Evolutionary conservation across 2,329 filamentous ascomycete species (phyloP), one percentile per base, ranked within the genome.

Genomic region (Blumeria hordei): DNA sequence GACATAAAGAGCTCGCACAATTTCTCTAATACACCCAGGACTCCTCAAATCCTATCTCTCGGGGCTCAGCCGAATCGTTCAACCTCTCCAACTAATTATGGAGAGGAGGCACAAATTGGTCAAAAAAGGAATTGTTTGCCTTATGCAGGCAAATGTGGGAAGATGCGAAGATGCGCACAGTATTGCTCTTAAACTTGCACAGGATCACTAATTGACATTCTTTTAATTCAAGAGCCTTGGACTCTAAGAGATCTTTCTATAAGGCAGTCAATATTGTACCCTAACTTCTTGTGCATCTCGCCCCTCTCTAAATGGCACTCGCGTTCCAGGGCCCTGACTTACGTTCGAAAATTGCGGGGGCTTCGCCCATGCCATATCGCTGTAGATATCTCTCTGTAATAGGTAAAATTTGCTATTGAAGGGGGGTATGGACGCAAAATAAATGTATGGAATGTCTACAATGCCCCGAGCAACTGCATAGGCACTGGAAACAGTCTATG

Each of bases 101-200:
- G 11, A 4, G 8, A 45, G 41, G n/a, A 45, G 41, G n/a, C 41
- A 45, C 8, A 45, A 45, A 45, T 45, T 9, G 9, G 3, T n/a
- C 18, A 47, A 45, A 45, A 45, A 45, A 50, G 3, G 6, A 33
- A 3, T 10, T 21, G 11, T 50, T 6, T 6, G 51, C 14, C 41
- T 53, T 32, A 32, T 53, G 51, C 51, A 53, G 16, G 36, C 21
- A 41, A 53, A 41, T 4, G 51, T 53, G 10, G 51, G 51, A 39
- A 53, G 51, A 10, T 18, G 11, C 3, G 14, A 35, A 11, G 12
- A 11, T n/a, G 35, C 51, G 3, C 36, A 53, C 9, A 43, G 3
- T 8, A 33, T 41, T 3, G 36, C 51, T 2, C 18, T 53, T n/a
- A n/a, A 33, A 53, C 10, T 41, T 2, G 45, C 45, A 9, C 3